phyloP scores from a whole-genome alignment of 768 basidiomycete genomes.

The button mushroom (Agaricus bisporus) region DNA sequence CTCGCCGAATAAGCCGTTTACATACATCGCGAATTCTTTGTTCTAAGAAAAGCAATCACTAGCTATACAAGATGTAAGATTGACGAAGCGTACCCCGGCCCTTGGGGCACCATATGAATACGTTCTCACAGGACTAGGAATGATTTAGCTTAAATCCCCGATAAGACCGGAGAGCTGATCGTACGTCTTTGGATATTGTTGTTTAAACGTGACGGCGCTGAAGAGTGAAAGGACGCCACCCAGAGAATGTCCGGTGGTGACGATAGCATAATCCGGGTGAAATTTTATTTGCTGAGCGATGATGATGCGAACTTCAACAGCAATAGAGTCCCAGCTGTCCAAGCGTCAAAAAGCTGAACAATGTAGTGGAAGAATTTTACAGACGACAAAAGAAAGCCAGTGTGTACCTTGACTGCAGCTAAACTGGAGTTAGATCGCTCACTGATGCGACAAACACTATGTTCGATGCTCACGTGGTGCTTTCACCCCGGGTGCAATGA shows the following conservation, averaged over 20 bases:
- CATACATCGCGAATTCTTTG: slow-evolving; percentile 35
- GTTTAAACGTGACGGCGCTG: slow-evolving; percentile 37
- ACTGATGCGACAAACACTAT: background rate
- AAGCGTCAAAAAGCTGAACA: background rate
- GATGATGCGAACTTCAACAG: slow-evolving; percentile 30
- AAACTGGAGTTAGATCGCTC: background rate
- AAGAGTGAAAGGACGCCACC: slow-evolving; percentile 48
- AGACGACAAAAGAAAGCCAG: slow-evolving; percentile 46
- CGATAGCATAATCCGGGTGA: slow-evolving; percentile 33
- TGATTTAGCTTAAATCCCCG: background rate
- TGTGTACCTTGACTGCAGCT: slow-evolving; percentile 40
- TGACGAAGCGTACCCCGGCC: slow-evolving; percentile 30
- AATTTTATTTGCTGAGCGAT: slow-evolving; percentile 27
- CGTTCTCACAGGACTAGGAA: slow-evolving; percentile 26
- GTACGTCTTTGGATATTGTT: slow-evolving; percentile 32
- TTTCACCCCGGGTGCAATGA: slow-evolving; percentile 37
- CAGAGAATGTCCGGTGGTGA: slow-evolving; percentile 48
- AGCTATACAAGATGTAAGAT: background rate
- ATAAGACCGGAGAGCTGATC: slow-evolving; percentile 8
- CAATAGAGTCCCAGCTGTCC: slow-evolving; percentile 46
- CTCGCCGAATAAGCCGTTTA: slow-evolving; percentile 34
- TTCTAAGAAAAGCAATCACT: slow-evolving; percentile 25
- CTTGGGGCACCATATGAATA: slow-evolving; percentile 50
- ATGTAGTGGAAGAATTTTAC: slow-evolving; percentile 3
- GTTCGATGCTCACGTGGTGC: slow-evolving; percentile 26